Percentiles rank a stretch among this genome's conserved stretches.
Conservation (phyloP, 2,329 filamentous ascomycete genomes). For the Talaromyces amestolkiae region DNA sequence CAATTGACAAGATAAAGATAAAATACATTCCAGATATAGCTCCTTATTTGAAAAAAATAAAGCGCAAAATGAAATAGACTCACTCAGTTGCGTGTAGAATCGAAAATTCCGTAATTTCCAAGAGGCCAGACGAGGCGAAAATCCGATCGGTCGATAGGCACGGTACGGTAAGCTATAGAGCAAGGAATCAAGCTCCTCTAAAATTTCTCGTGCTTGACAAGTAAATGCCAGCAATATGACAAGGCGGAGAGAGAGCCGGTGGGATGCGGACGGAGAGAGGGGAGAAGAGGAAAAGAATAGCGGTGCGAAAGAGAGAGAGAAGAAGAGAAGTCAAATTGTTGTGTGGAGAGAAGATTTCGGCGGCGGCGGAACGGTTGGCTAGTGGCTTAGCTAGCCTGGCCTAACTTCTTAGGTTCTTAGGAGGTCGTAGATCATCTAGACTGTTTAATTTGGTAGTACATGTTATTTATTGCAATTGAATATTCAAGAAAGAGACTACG, state of each 20-base stretch:
- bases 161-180: neutral
- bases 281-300: constrained; percentile 24
- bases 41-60: neutral
- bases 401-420: no score
- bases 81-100: neutral
- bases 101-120: neutral
- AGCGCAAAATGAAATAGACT: neutral
- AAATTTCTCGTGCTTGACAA: constrained; percentile 47
- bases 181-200: constrained; percentile 32
- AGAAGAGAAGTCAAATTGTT: neutral
- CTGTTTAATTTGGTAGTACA: neutral
- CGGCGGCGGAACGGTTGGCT: neutral
- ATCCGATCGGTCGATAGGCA: neutral
- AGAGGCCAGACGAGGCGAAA: neutral
- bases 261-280: constrained; percentile 28
- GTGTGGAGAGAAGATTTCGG: constrained; percentile 11
- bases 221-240: constrained; percentile 49
- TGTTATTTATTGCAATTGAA: no score
- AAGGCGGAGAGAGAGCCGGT: constrained; percentile 26
- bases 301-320: constrained; percentile 8
- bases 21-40: neutral
- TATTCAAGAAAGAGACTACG: no score
- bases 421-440: neutral
- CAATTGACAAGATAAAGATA: neutral
- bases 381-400: neutral